Conservation (phyloP, 768 basidiomycete species). For the Obba rivulosa region DNA sequence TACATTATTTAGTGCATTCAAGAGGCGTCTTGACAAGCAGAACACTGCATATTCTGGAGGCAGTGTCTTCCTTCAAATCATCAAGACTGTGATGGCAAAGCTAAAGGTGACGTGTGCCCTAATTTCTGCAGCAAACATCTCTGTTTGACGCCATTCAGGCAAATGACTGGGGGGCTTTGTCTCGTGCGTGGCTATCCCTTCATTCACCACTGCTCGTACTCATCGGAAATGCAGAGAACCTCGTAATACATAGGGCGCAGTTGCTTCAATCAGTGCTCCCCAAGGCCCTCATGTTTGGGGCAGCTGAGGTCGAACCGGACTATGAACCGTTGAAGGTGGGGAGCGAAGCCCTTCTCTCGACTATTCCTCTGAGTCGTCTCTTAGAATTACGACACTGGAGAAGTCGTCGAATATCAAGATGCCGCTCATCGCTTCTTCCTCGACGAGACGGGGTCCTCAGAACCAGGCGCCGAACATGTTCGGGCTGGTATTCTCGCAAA, state of each 20-base stretch:
- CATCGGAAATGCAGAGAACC: constrained; percentile 18
- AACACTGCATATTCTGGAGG: constrained; percentile 43
- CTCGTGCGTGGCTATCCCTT: constrained; percentile 37
- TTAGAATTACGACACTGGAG: constrained; percentile 51
- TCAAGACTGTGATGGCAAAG: constrained; percentile 66
- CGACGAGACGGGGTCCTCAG: constrained; percentile 4
- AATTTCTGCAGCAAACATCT: not conserved
- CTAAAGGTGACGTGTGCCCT: constrained; percentile 39
- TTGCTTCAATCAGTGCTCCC: constrained; percentile 36
- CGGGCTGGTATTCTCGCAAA: constrained; percentile 22
- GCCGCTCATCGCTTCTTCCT: constrained; percentile 32
- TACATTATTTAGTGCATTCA: constrained; percentile 43
- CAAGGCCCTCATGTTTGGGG: constrained; percentile 44
- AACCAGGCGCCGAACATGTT: constrained; percentile 6
- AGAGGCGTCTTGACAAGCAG: constrained; percentile 43
- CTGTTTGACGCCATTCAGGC: constrained; percentile 28
- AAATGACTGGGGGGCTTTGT: constrained; percentile 61
- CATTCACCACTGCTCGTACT: not conserved
- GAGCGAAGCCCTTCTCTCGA: too few species aligned
- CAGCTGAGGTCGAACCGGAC: constrained; percentile 39
- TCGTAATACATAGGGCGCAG: constrained; percentile 27
- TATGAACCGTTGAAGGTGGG: constrained; percentile 46
- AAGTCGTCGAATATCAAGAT: constrained; percentile 32
- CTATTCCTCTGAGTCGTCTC: not conserved
- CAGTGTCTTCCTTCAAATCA: constrained; percentile 47